phyloP scores from a whole-genome alignment of 2,329 filamentous ascomycete genomes.

The Scytalidium lignicola region DNA sequence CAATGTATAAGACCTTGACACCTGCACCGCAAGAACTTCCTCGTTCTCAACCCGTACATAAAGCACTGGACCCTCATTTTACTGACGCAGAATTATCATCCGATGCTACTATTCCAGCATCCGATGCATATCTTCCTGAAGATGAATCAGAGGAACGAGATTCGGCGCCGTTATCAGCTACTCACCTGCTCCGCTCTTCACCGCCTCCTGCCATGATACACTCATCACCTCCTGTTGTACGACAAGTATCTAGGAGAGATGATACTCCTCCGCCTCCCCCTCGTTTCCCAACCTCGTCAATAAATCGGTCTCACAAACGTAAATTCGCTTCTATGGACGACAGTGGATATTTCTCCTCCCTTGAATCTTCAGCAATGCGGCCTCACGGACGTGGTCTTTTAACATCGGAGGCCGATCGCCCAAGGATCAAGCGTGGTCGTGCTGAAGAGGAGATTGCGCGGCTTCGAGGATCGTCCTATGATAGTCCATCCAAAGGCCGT shows the following conservation, averaged over 20 bases:
- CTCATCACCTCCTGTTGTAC: slow-evolving; percentile 82
- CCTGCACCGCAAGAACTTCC: slow-evolving; percentile 16
- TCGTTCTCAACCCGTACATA: slow-evolving; percentile 14
- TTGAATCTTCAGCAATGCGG: slow-evolving; percentile 84
- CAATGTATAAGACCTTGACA: slow-evolving; percentile 18
- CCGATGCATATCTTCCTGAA: slow-evolving; percentile 53
- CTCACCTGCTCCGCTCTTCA: slow-evolving; percentile 57
- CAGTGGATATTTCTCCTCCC: slow-evolving; percentile 93
- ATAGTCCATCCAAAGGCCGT: slow-evolving; percentile 75
- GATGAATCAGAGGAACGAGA: slow-evolving; percentile 41
- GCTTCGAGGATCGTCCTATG: slow-evolving; percentile 85
- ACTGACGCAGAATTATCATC: slow-evolving; percentile 58
- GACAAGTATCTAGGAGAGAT: slow-evolving; percentile 49
- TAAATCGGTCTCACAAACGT: slow-evolving; percentile 61
- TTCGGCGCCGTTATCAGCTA: slow-evolving; percentile 16
- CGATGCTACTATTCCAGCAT: slow-evolving; percentile 71
- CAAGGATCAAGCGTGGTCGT: slow-evolving; percentile 77
- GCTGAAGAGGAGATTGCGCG: slow-evolving; percentile 95
- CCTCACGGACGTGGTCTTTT: slow-evolving; percentile 60
- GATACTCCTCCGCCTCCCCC: slow-evolving; percentile 72
- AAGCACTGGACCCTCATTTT: slow-evolving; percentile 15
- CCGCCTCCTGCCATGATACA: slow-evolving; percentile 67
- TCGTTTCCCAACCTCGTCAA: slow-evolving; percentile 58
- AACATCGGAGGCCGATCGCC: slow-evolving; percentile 76
- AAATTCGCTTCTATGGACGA: slow-evolving; percentile 80